Percentiles rank a stretch among this genome's conserved stretches.
phyloP scores from a whole-genome alignment of 495 filamentous ascomycete species.

The Tetracladium marchalianum region DNA sequence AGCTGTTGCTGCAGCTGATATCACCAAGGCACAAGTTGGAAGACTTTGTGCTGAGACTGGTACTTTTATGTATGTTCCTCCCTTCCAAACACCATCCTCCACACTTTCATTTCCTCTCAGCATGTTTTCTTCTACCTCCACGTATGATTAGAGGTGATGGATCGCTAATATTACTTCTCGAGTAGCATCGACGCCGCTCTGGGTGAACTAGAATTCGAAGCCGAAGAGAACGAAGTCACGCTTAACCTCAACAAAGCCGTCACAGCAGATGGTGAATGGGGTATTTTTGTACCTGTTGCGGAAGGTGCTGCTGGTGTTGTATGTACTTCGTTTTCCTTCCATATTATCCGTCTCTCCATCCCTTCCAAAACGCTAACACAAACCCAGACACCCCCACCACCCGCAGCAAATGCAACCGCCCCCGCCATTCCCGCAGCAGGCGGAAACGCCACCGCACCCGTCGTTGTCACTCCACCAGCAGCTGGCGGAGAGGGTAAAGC shows the following conservation, averaged over 20 bases:
- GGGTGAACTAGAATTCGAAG: constrained; percentile 33
- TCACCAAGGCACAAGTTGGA: constrained; percentile 23
- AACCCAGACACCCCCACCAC: too few species aligned
- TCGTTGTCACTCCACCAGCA: too few species aligned
- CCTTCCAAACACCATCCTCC: too few species aligned
- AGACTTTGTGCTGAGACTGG: constrained; percentile 25
- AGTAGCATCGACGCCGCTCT: constrained; percentile 19
- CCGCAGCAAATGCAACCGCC: too few species aligned
- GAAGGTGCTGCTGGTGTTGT: constrained; percentile 1
- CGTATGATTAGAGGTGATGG: too few species aligned
- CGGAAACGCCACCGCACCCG: too few species aligned
- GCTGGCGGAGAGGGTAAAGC: too few species aligned
- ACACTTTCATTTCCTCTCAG: too few species aligned
- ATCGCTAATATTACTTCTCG: too few species aligned
- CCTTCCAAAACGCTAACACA: background rate
- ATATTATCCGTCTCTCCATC: background rate
- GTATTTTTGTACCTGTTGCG: constrained; percentile 24
- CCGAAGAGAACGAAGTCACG: constrained; percentile 32
- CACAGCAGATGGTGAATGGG: constrained; percentile 28
- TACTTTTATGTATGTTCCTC: constrained; percentile 16
- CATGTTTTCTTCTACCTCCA: too few species aligned
- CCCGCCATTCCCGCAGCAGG: too few species aligned
- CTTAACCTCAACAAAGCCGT: constrained; percentile 15
- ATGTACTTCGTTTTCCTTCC: too few species aligned
- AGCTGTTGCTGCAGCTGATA: constrained; percentile 19